Evolutionary conservation across 2,329 filamentous ascomycete genomes (phyloP), one percentile per base, ranked within the genome.

Genomic region (Balansia obtecta): DNA sequence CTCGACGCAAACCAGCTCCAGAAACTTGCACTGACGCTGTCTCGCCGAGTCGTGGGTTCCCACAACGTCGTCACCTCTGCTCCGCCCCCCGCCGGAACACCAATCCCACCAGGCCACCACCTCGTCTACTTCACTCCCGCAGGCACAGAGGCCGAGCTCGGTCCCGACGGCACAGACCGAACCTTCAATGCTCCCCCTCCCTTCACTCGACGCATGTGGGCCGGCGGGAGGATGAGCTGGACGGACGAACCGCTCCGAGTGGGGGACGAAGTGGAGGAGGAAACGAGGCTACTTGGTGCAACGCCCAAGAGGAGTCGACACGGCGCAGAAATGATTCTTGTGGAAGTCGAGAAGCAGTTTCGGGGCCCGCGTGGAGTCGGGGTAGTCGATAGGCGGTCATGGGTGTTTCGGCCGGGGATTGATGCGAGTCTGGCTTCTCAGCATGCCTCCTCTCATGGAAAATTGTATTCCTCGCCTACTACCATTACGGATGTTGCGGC

Each of bases 141-240:
- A 0, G 74, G 75, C 4, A 53, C 76, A 0, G 80, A 83, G 57
- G 53, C 59, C 1, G 70, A 76, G 7, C 69, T 85, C 0, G 80
- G 79, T 0, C 53, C 60, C 0, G 81, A 85, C 60, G 82, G 82
- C 13, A 81, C 77, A 0, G 81, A 85, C 63, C 65, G 60, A 1
- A 74, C 74, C 0, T 83, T 79, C 60, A 84, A 82, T 55, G 74
- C 80, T 0, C 71, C 76, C 0, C 53, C 65, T 3, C 80, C 80
- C 0, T 85, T 83, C 51, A 81, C 78, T 2, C 65, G 80, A 32
- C 70, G 81, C 12, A 84, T 85, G 81, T 85, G 82, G 82, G 81
- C 81, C 0, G 81, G 80, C 1, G 82, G 82, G 0, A 68, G 70
- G 50, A 76, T 84, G 63, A 60, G 62, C 13, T 82, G 79, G 77